Evolutionary conservation across 2,329 filamentous ascomycete genomes (phyloP).

Genomic region (Sarocladium kiliense): DNA sequence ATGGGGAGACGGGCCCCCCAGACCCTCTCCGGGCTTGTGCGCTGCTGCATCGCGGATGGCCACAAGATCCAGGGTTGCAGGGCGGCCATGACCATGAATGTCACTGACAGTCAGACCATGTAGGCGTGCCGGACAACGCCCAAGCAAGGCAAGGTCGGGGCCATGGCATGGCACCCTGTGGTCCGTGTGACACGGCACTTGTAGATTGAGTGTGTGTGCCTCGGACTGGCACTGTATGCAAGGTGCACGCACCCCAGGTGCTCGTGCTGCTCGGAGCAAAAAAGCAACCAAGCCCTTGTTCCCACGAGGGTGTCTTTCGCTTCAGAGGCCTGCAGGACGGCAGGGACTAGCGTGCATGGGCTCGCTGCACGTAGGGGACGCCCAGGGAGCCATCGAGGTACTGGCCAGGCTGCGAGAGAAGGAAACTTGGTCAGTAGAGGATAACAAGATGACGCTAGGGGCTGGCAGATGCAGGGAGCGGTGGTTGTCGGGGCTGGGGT

Average conservation of each 20-base stretch:
- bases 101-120: background rate
- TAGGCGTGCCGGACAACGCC: background rate
- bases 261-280: constrained; percentile 7
- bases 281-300: background rate
- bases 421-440: constrained; percentile 1
- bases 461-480: background rate
- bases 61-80: background rate
- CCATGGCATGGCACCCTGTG: background rate
- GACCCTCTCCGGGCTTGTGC: background rate
- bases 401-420: background rate
- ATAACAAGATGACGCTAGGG: constrained; percentile 1
- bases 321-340: constrained; percentile 8
- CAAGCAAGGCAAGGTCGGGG: constrained; percentile 5
- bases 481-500: background rate
- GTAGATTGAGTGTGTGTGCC: background rate
- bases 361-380: background rate
- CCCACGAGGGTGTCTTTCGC: constrained; percentile 5
- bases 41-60: background rate
- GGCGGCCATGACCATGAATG: background rate
- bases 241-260: constrained; percentile 8
- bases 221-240: background rate
- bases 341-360: constrained; percentile 4
- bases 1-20: background rate
- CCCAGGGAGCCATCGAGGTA: background rate
- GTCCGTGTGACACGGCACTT: constrained; percentile 8